A percentile compares a stretch with the other conserved stretches of the same genome.
Conservation (phyloP, 2,329 filamentous ascomycete genomes). For the Sphaerulina vaccinii region DNA sequence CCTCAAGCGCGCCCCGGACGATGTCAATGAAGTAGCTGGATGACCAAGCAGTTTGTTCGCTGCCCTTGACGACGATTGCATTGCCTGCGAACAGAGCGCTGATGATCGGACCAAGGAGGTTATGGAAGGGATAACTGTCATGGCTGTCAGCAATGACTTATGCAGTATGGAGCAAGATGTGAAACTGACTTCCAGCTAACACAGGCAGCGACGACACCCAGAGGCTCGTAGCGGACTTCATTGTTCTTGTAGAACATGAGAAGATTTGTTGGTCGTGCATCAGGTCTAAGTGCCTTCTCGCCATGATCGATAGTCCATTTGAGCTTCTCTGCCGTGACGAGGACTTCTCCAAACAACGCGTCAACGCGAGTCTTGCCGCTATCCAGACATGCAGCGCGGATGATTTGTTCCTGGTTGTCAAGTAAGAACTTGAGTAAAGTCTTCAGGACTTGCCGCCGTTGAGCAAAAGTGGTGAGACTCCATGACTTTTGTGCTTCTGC, state of each 20-base stretch:
- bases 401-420: slow-evolving; percentile 85
- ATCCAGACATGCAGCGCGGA: slow-evolving; percentile 80
- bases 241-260: slow-evolving; percentile 96
- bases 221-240: slow-evolving; percentile 82
- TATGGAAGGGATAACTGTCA: slow-evolving; percentile 66
- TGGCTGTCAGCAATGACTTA: slow-evolving; percentile 7
- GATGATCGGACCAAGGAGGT: slow-evolving; percentile 87
- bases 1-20: slow-evolving; percentile 72
- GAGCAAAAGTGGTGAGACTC: slow-evolving; percentile 72
- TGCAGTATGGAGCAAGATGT: neutral
- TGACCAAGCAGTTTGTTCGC: slow-evolving; percentile 94
- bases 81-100: slow-evolving; percentile 89
- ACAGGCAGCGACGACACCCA: slow-evolving; percentile 87
- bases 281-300: slow-evolving; percentile 72
- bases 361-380: slow-evolving; percentile 96
- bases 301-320: slow-evolving; percentile 92
- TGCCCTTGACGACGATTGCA: slow-evolving; percentile 87
- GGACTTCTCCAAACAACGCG: slow-evolving; percentile 87
- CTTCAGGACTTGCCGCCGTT: slow-evolving; percentile 75
- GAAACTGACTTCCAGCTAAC: slow-evolving; percentile 87
- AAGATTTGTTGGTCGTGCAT: slow-evolving; percentile 77
- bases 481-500: slow-evolving; percentile 73
- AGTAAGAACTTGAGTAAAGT: slow-evolving; percentile 80
- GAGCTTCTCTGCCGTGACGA: slow-evolving; percentile 91
- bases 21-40: slow-evolving; percentile 78